Conservation (phyloP, 2,329 filamentous ascomycete genomes). For the Pyrenochaeta sp. region DNA sequence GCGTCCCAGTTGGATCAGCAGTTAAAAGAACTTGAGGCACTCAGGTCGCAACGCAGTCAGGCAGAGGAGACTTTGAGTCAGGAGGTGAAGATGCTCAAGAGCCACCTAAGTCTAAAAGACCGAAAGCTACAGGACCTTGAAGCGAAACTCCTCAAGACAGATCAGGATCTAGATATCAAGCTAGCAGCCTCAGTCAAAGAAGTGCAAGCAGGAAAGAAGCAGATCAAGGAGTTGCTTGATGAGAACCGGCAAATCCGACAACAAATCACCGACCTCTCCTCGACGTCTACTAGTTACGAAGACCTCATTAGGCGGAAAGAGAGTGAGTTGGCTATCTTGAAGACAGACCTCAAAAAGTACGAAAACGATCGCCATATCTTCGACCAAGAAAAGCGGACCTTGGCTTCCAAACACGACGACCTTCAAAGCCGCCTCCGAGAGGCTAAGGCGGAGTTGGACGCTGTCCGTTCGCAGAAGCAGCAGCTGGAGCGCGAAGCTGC, state of each 20-base stretch:
- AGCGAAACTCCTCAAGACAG: constrained; percentile 79
- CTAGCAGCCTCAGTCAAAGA: constrained; percentile 81
- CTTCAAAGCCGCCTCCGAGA: constrained; percentile 79
- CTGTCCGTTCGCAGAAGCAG: constrained; percentile 81
- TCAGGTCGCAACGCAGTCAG: constrained; percentile 75
- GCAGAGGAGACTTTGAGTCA: constrained; percentile 80
- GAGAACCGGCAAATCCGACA: constrained; percentile 86
- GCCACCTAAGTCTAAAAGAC: constrained; percentile 87
- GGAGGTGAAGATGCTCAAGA: constrained; percentile 90
- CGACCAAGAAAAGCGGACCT: constrained; percentile 77
- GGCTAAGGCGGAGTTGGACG: constrained; percentile 86
- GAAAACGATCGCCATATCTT: constrained; percentile 81
- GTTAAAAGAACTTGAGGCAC: constrained; percentile 73
- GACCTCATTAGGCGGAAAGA: constrained; percentile 93
- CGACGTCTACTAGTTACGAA: constrained; percentile 93
- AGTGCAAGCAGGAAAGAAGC: constrained; percentile 74
- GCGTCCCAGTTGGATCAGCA: constrained; percentile 75
- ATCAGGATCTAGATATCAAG: constrained; percentile 90
- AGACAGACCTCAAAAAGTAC: constrained; percentile 82
- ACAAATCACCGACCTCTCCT: constrained; percentile 85
- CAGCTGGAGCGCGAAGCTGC: constrained; percentile 88
- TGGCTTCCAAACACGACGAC: constrained; percentile 80
- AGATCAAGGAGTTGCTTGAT: constrained; percentile 77
- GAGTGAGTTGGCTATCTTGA: constrained; percentile 86
- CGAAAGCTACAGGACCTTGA: constrained; percentile 90